Base-by-base conservation (phyloP, 2,329 filamentous ascomycete genomes). In the Scleromitrula shiraiana region DNA sequence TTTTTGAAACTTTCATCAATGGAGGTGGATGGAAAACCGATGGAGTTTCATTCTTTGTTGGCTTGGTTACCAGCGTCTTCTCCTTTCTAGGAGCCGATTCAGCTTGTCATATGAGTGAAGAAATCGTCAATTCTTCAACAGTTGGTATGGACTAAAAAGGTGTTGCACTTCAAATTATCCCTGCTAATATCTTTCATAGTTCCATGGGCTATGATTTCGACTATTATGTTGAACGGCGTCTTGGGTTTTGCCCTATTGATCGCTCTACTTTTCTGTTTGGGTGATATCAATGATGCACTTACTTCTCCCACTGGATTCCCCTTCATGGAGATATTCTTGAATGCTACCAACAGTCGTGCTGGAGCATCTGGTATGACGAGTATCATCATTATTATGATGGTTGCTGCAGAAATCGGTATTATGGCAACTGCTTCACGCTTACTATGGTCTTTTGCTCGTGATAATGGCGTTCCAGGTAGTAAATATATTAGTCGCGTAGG, bases 301-400 rank as follows among this genome's bases (percentile, higher is more conserved):
- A 47, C 58, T 4, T 64, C 67, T 0, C 59, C 65, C 1, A 73
- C 69, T 5, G 41, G 47, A 19, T 68, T 68, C 0, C 69, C 75
- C 3, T 70, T 75, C 60, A 67, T 73, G 56, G 68, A 73, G 20
- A 70, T 79, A 35, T 78, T 79, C 50, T 70, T 67, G 2, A 70
- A 73, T 3, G 71, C 69, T 8, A 68, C 69, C 7, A 70, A 77
- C 64, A 50, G 39, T 15, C 58, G 62, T 6, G 65, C 63, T 1
- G 73, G 68, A 2, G 69, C 73, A 2, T 71, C 69, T 14, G 67
- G 69, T 7, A 72, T 78, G 68, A 66, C 68, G 0, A 64, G 67
- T 1, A 64, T 74, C 9, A 64, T 74, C 9, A 62, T 67, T 30
- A 58, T 66, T 7, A 54, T 68, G 0, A 56, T 65, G 3, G 62